These are phyloP conservation scores for Naganishia onofrii DNA, from an alignment of 768 basidiomycete genomes.

Conservation along the genomic window DNA sequence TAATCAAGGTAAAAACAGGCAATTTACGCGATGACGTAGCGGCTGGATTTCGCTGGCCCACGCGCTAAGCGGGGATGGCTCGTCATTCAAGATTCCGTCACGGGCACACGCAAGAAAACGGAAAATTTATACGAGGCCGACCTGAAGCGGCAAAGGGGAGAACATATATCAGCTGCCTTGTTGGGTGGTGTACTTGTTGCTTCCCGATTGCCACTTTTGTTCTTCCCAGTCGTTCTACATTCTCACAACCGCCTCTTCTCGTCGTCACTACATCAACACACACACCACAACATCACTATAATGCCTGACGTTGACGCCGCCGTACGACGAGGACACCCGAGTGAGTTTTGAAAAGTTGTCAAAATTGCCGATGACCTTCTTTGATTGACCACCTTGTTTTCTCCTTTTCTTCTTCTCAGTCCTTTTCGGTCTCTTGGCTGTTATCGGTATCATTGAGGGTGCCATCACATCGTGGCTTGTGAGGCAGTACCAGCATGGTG, in stretches of 20 bases:
- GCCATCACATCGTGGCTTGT: constrained; percentile 47
- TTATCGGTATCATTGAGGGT: constrained; percentile 49
- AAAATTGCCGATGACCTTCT: neutral
- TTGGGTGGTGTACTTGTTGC: constrained; percentile 2
- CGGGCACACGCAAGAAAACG: constrained; percentile 6
- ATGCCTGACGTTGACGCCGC: constrained; percentile 39
- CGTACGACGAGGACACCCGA: constrained; percentile 48
- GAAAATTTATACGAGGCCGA: neutral
- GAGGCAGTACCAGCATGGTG: constrained; percentile 36
- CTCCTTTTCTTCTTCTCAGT: constrained; percentile 22
- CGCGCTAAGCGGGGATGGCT: neutral
- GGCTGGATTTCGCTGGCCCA: neutral
- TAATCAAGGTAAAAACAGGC: neutral
- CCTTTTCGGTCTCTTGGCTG: constrained; percentile 43
- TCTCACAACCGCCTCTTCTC: neutral
- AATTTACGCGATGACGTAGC: neutral
- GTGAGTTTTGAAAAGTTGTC: constrained; percentile 12
- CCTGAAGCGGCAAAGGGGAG: neutral
- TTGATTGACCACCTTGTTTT: neutral
- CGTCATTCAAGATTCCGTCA: constrained; percentile 1
- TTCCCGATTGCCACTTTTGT: constrained; percentile 9
- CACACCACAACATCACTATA: constrained; percentile 27
- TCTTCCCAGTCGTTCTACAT: neutral
- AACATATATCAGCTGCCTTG: neutral
- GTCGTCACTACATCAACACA: neutral